A percentile compares a stretch with the other conserved stretches of the same genome.
These are phyloP conservation scores for Lactifluus hygrophoroides DNA, from an alignment of 768 basidiomycete genomes.

Conservation along the genomic window DNA sequence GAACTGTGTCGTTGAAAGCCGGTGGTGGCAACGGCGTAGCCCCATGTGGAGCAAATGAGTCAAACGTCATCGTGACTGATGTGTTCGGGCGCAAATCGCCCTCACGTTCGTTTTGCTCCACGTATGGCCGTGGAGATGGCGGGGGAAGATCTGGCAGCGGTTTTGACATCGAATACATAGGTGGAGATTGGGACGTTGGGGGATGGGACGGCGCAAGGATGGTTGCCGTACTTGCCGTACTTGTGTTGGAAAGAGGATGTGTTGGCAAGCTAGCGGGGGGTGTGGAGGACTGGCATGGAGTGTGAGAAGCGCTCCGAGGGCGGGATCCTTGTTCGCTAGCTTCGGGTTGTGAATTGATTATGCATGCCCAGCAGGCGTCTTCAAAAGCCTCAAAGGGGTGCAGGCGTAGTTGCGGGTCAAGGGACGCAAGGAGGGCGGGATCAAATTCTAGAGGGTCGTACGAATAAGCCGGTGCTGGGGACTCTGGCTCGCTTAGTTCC, in stretches of 20 bases:
- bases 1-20: not conserved
- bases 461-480: slow-evolving; percentile 13
- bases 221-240: not conserved
- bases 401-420: slow-evolving; percentile 4
- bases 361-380: not conserved
- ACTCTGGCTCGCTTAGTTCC: not conserved
- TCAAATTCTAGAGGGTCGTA: slow-evolving; percentile 11
- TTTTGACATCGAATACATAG: slow-evolving; percentile 1
- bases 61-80: not conserved
- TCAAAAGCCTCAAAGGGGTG: slow-evolving; percentile 13
- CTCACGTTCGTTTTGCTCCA: not conserved
- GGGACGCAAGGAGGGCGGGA: slow-evolving; percentile 5
- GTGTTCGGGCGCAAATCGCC: not conserved
- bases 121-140: not conserved
- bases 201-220: not conserved
- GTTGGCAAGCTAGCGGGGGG: not conserved
- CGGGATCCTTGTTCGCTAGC: not conserved
- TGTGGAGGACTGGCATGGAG: not conserved
- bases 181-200: not conserved
- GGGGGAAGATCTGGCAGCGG: slow-evolving; percentile 8
- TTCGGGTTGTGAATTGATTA: not conserved
- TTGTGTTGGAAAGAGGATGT: not conserved
- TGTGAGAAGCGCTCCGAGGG: not conserved
- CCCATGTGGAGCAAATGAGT: not conserved
- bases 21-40: not conserved